Percentiles rank a stretch among this genome's conserved stretches.
Conservation (phyloP, 805 yeast genomes). For the Kluyveromyces lactis region DNA sequence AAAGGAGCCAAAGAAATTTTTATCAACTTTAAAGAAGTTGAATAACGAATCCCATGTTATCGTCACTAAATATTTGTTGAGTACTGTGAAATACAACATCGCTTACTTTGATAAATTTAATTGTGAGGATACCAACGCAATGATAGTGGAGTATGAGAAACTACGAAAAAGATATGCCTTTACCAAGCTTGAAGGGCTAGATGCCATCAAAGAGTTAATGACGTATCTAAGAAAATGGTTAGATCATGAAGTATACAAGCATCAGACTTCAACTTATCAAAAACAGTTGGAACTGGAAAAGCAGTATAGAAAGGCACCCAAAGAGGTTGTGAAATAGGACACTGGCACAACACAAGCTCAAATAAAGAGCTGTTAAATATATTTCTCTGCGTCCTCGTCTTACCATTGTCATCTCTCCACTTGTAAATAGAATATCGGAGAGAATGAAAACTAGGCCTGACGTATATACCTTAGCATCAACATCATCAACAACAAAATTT, state of each 20-base stretch:
- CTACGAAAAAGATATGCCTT: constrained; percentile 14
- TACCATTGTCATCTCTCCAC: too few species aligned
- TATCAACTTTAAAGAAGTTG: constrained; percentile 1
- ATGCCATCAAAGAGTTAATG: constrained; percentile 11
- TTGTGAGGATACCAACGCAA: constrained; percentile 6
- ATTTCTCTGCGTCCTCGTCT: too few species aligned
- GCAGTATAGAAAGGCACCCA: neutral
- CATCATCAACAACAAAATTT: too few species aligned
- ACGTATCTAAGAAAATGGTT: constrained; percentile 17
- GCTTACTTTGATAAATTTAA: neutral
- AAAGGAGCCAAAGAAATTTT: constrained; percentile 2
- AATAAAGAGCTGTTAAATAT: too few species aligned
- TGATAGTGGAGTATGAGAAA: constrained; percentile 10
- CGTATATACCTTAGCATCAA: too few species aligned
- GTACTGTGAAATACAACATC: constrained; percentile 1
- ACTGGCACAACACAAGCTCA: too few species aligned
- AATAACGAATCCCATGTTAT: neutral
- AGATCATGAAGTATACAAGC: constrained; percentile 8
- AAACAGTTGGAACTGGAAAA: constrained; percentile 1
- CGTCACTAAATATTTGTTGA: neutral
- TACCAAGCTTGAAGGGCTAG: constrained; percentile 18
- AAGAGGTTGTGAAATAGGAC: too few species aligned
- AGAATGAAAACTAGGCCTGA: too few species aligned
- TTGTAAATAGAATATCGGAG: too few species aligned
- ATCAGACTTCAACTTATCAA: constrained; percentile 1